A percentile compares a stretch with the other conserved stretches of the same genome.
Conservation (phyloP, 2,329 filamentous ascomycete species). For the Leptographium wingfieldii region DNA sequence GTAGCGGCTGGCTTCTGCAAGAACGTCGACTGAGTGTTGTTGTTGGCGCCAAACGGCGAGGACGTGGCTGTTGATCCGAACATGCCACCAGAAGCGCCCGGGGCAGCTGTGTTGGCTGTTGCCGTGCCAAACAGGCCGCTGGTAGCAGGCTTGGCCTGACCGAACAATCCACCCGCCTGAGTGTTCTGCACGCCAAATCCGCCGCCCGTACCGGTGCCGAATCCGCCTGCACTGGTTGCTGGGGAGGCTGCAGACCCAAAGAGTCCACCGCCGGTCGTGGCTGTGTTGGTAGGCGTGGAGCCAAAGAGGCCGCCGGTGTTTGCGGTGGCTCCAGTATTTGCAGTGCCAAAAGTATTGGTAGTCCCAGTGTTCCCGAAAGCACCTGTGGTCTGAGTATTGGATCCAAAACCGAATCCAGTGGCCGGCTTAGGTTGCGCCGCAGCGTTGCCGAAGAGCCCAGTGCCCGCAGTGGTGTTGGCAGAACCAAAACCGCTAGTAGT, state of each 20-base stretch:
- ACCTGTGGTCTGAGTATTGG: slow-evolving; percentile 5
- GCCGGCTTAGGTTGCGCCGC: slow-evolving; percentile 13
- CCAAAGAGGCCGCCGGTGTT: slow-evolving; percentile 22
- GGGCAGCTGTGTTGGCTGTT: neutral
- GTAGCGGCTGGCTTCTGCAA: slow-evolving; percentile 24
- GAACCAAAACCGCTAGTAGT: slow-evolving; percentile 16
- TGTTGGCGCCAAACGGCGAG: slow-evolving; percentile 5
- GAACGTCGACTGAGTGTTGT: slow-evolving; percentile 17
- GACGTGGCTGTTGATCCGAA: slow-evolving; percentile 4
- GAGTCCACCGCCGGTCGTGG: slow-evolving; percentile 12
- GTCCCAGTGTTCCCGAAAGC: slow-evolving; percentile 28
- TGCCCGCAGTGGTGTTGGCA: slow-evolving; percentile 16
- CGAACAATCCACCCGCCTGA: slow-evolving; percentile 17
- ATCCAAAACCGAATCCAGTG: slow-evolving; percentile 7
- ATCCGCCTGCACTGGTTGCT: slow-evolving; percentile 6
- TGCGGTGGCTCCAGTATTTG: neutral
- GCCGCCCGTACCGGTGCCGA: slow-evolving; percentile 8
- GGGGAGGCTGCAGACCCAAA: slow-evolving; percentile 18
- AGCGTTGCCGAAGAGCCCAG: slow-evolving; percentile 32
- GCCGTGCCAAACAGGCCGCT: slow-evolving; percentile 13
- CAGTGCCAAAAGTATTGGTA: slow-evolving; percentile 19
- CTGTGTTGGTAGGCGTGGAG: slow-evolving; percentile 12
- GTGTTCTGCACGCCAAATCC: slow-evolving; percentile 17
- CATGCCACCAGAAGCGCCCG: slow-evolving; percentile 5
- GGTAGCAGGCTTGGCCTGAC: slow-evolving; percentile 16